Evolutionary conservation across 192 early-diverging fungal species (phyloP), one percentile per base, ranked within the genome.

Genomic region (Lobosporangium transversale): DNA sequence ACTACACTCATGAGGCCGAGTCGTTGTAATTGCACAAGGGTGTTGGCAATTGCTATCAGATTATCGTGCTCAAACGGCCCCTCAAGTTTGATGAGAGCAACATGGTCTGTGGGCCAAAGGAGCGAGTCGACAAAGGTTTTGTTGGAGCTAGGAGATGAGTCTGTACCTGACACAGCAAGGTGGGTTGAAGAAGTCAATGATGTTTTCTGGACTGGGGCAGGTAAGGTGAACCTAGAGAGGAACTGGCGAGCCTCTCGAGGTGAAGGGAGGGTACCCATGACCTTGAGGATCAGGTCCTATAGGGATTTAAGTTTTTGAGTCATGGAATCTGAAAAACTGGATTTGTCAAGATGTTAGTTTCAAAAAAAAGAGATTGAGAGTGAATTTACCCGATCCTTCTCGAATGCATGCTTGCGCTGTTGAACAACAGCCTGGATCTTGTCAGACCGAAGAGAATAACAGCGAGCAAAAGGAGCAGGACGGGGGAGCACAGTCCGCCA

Each of bases 1-100:
- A 89, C 83, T 27, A 93, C 79, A 10, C 89, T 86, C 53, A 80
- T 80, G 23, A 93, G 55, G 0, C 91, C 92, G 12, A 93, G 76
- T 53, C 86, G 75, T 57, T 89, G 87, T 20, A 92, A 70, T 26
- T 91, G 88, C 12, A 88, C 83, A 14, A 93, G 70, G 2, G 89
- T 90, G 9, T 59, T 78, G 17, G 84, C 85, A 15, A 90, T 75
- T 12, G 56, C 50, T 10, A 53, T 37, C 50, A 87, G 74, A 10
- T 78, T 66, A 5, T 47, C 60, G 35, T 80, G 55, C 1, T 78
- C 67, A 50, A 90, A 85, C 0, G 82, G 80, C 5, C 82, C 79
- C 50, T 87, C 79, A 0, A 92, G 54, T 37, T 86, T 88, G 26
- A 89, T 86, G 14, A 92, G 52, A 3, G 88, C 88, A 4, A 92